Base-by-base conservation (phyloP, 805 yeast species). In the Schizosaccharomyces osmophilus region DNA sequence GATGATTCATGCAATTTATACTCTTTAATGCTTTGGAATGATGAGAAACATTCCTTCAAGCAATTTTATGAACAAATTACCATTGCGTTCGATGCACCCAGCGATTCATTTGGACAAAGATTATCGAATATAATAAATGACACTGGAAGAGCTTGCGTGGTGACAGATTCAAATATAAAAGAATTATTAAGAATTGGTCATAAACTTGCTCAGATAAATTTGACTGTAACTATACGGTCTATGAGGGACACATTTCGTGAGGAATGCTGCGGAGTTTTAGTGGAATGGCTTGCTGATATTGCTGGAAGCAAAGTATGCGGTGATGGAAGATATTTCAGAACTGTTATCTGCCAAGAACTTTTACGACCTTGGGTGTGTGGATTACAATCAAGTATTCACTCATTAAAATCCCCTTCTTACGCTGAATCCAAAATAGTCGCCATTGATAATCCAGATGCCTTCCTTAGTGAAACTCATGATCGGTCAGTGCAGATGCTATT, bases 191-290 rank as follows among this genome's bases (percentile, higher is more conserved):
- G 24, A 11, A 59, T 59, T 2, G 61, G 31, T 19, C 43, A 41
- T 5, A 26, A 15, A 6, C 36, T 51, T 9, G 31, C 57, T 11
- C 72, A 81, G 0, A 82, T 87, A 0, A 88, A 88, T 0, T 73
- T 85, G 22, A 78, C 83, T 1, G 77, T 83, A 1, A 78, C 85
- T 59, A 82, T 87, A 17, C 73, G 87, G 62, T 79, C 82, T 61
- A 75, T 80, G 19, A 73, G 88, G 62, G 95, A 87, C 67, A 73
- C 79, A 5, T 83, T 85, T 68, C 74, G 93, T 61, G 95, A 87
- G 68, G 89, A 84, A 62, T 82, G 85, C 85, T 82, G 84, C 65
- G 82, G 79, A 54, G 87, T 83, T 64, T 80, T 87, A 22, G 68
- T 85, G 5, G 66, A 69, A n/a, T 84, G 93, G 88, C 68, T 87